Base-by-base conservation (phyloP, 2,329 filamentous ascomycete genomes). In the Ophiostoma pallidulum region DNA sequence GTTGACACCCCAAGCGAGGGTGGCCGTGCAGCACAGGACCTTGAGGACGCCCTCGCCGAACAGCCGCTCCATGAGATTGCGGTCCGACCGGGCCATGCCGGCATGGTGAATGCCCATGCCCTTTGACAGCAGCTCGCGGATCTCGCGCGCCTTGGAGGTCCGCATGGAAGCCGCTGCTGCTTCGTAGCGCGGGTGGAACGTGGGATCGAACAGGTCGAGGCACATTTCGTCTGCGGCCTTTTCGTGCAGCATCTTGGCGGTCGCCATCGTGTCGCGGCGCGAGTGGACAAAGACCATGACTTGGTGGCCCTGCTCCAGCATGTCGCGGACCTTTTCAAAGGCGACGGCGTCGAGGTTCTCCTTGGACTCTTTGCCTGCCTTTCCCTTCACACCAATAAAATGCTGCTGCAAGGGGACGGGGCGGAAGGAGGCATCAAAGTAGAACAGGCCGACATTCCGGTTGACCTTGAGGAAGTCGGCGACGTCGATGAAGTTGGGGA, bases 211-310 rank as follows among this genome's bases (percentile, higher is more conserved):
- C 0, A 98, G 72, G 50, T 94, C 86, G 10, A 80, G 70, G 53
- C 84, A 87, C 37, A 80, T 76, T 33, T 94, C 75, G 29, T 97
- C 90, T 3, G 80, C 71, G 1, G 92, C 92, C 70, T 92, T 89
- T 57, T 96, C 83, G 52, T 86, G 81, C 22, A 98, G 70, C 70
- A 84, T 87, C 55, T 86, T 84, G 39, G 92, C 90, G 1, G 91
- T 94, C 52, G 84, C 77, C 55, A 94, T 80, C 0, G 94, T 98
- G 57, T 99, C 94, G 61, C 94, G 90, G 22, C 92, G 78, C 1
- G 91, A 96, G 63, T 98, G 94, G 10, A 98, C 94, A 64, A 99
- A 98, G 0, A 99, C 91, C 94, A 99, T 98, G 55, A 98, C 78
- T 63, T 98, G 92, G 59, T 99, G 92, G n/a, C 86, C 90, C 50